A percentile compares a stretch with the other conserved stretches of the same genome.
These are phyloP conservation scores for Xylaria sp. DNA, from an alignment of 2,329 filamentous ascomycete genomes.

Conservation along the genomic window DNA sequence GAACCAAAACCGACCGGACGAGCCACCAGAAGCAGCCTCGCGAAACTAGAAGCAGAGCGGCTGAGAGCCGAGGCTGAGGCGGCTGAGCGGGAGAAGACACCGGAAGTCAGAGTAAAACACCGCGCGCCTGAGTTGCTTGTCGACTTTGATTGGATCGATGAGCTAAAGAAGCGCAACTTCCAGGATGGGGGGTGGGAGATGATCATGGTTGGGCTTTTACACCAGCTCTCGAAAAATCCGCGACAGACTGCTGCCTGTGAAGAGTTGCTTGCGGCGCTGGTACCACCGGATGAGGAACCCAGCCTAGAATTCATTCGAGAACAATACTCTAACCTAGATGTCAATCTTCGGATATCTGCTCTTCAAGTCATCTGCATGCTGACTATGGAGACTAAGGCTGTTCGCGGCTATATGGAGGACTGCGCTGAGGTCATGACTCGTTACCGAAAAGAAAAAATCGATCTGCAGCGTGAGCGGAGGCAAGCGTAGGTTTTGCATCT, in stretches of 20 bases:
- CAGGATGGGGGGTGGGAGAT: constrained; percentile 89
- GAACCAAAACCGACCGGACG: constrained; percentile 73
- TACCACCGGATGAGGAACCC: constrained; percentile 79
- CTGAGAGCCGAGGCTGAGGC: constrained; percentile 70
- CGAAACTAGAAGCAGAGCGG: constrained; percentile 80
- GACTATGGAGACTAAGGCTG: constrained; percentile 84
- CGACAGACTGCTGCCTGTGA: constrained; percentile 78
- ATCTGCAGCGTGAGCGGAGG: constrained; percentile 83
- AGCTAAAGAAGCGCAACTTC: constrained; percentile 85
- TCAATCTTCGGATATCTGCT: constrained; percentile 83
- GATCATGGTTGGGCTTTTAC: constrained; percentile 85
- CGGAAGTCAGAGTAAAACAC: constrained; percentile 65
- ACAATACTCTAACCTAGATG: constrained; percentile 79
- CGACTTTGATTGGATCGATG: constrained; percentile 85
- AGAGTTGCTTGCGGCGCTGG: constrained; percentile 81
- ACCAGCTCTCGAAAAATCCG: constrained; percentile 84
- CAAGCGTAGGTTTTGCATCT: constrained; percentile 62
- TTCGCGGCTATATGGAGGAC: constrained; percentile 89
- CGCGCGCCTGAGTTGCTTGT: constrained; percentile 80
- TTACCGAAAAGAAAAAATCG: constrained; percentile 95
- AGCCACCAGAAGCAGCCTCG: constrained; percentile 86
- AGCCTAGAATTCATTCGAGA: constrained; percentile 77
- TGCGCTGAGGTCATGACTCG: constrained; percentile 95
- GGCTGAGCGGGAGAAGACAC: constrained; percentile 60
- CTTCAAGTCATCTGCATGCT: constrained; percentile 89